Conservation (phyloP, 257 asterid genomes). For the Primulina eburnea region DNA sequence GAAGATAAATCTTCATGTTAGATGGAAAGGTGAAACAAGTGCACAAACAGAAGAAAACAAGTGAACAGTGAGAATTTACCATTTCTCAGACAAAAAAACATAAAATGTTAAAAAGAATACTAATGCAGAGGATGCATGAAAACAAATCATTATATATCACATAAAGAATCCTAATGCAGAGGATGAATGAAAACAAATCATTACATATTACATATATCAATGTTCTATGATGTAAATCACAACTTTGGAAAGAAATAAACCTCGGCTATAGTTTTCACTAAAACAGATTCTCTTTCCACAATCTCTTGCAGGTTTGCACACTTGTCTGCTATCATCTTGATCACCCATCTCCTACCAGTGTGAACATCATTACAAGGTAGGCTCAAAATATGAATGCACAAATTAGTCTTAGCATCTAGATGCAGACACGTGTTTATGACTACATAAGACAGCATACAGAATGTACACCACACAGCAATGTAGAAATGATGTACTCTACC, state of each 20-base stretch:
- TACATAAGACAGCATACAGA: neutral
- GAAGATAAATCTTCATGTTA: neutral
- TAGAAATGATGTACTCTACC: slow-evolving; percentile 34
- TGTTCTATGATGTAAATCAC: slow-evolving; percentile 25
- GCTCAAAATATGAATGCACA: slow-evolving; percentile 15
- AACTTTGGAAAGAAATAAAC: slow-evolving; percentile 38
- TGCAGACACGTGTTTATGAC: neutral
- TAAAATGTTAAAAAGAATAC: neutral
- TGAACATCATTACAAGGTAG: slow-evolving; percentile 27
- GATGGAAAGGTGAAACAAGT: neutral
- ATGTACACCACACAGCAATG: neutral
- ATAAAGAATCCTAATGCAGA: slow-evolving; percentile 9
- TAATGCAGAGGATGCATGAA: slow-evolving; percentile 18
- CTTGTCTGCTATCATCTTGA: slow-evolving; percentile 77
- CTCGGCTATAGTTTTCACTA: slow-evolving; percentile 80
- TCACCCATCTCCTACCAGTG: slow-evolving; percentile 87
- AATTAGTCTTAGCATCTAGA: slow-evolving; percentile 8
- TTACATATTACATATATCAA: slow-evolving; percentile 15
- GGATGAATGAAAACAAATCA: slow-evolving; percentile 15
- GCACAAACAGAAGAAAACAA: neutral
- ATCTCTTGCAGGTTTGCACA: slow-evolving; percentile 58
- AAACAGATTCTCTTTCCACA: slow-evolving; percentile 68
- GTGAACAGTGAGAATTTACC: neutral
- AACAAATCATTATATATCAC: slow-evolving; percentile 7
- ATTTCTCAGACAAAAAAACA: neutral